phyloP scores from a whole-genome alignment of 306 rosid genomes.

The Biancaea sappan region DNA sequence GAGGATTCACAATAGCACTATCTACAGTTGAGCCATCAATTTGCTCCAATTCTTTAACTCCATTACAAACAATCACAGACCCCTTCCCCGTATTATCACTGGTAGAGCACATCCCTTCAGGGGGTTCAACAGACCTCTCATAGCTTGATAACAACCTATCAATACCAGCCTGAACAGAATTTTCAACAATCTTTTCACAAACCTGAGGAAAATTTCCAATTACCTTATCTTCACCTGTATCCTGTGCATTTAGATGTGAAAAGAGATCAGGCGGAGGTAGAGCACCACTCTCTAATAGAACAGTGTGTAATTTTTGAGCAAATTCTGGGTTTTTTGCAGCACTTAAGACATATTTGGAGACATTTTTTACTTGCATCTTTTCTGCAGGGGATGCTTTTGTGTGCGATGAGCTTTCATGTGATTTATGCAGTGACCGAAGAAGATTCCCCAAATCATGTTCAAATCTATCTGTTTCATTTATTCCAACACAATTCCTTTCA shows the following conservation, averaged over 20 bases:
- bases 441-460: constrained; percentile 48
- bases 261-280: constrained; percentile 90
- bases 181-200: constrained; percentile 32
- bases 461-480: constrained; percentile 46
- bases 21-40: constrained; percentile 30
- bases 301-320: constrained; percentile 83
- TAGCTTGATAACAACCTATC: constrained; percentile 45
- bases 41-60: constrained; percentile 34
- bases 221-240: constrained; percentile 45
- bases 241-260: constrained; percentile 67
- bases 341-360: constrained; percentile 80
- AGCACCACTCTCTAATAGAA: constrained; percentile 90
- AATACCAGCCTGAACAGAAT: constrained; percentile 49
- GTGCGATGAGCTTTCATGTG: constrained; percentile 52
- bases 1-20: constrained; percentile 35
- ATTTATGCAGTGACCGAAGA: constrained; percentile 41
- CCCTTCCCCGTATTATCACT: constrained; percentile 38
- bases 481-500: constrained; percentile 39
- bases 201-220: constrained; percentile 24
- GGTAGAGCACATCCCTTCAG: constrained; percentile 38
- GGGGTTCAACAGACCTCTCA: constrained; percentile 45
- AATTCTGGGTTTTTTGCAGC: constrained; percentile 91
- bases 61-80: constrained; percentile 42
- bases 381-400: constrained; percentile 68
- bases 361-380: constrained; percentile 81